Base-by-base conservation (phyloP, 257 asterid species). In the Solanum neorickii region DNA sequence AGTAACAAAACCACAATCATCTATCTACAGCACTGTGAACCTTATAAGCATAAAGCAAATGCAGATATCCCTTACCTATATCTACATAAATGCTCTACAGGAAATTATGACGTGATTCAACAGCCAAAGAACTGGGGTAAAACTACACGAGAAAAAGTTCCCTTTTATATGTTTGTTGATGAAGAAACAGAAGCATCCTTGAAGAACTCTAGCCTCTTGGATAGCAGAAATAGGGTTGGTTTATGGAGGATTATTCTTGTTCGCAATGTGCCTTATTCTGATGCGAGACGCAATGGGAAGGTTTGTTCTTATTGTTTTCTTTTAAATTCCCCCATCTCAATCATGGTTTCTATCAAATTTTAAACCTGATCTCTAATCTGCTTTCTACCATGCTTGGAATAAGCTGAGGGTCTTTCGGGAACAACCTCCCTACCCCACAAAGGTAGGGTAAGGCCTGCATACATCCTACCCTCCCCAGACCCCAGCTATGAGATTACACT, bases 221-320 rank as follows among this genome's bases (percentile, higher is more conserved):
- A 94, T 86, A 87, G 91, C 88, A 91, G 90, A 82, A 94, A 91
- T 85, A 91, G 90, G 91, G 94, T 91, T 84, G 99, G 99, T 80
- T 86, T 95, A 44, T 97, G 99, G 99, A 92, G 96, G 91, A 93
- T 97, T 86, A 95, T 97, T 84, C 96, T 96, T 23, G 98, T 97
- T 33, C 98, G 31, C 86, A 96, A 95, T 84, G 93, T 94, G 90
- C 99, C 99, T 91, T 97, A 96, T 88, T 73, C 90, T 65, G 99
- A 96, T 87, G 91, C 99, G 44, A 95, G 99, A 88, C 94, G 99
- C 88, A 97, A 96, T 86, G 99, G 98, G 88, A 96, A 96, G 98
- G 99, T 96, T 86, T 89, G 93, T 87, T 87, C 41, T 82, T 82
- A 35, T 88, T 21, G 23, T 74, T 68, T 84, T 35, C 86, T 74